Evolutionary conservation across 768 basidiomycete genomes (phyloP).

Genomic region (Lepiota brunneoincarnata): DNA sequence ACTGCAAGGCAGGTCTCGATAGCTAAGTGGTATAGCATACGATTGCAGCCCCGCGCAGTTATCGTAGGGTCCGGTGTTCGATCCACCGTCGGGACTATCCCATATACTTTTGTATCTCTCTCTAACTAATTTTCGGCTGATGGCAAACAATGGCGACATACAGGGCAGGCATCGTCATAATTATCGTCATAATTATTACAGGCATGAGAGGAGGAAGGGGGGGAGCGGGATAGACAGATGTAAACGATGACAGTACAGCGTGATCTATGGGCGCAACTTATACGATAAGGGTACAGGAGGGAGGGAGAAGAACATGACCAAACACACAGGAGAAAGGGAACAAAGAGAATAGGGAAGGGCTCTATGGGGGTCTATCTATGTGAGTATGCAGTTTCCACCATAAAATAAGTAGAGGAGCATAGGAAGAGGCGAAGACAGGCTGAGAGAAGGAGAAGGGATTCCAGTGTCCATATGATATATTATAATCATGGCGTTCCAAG

Average conservation of each 20-base stretch:
- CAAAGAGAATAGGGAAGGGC: background rate
- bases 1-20: conserved; percentile 8
- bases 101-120: background rate
- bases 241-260: background rate
- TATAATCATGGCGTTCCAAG: background rate
- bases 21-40: conserved; percentile 20
- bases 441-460: conserved; percentile 1
- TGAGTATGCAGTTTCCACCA: conserved; percentile 8
- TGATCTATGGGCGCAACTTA: background rate
- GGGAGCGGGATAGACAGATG: background rate
- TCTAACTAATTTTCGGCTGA: background rate
- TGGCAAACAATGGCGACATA: background rate
- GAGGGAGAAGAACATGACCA: background rate
- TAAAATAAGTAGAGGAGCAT: conserved; percentile 3
- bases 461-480: background rate
- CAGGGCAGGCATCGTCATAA: conserved; percentile 1
- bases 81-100: conserved; percentile 13
- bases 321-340: background rate
- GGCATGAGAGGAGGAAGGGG: background rate
- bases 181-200: background rate
- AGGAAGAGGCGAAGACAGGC: background rate
- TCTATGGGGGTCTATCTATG: conserved; percentile 8
- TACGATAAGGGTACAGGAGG: background rate
- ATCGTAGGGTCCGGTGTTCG: conserved; percentile 17
- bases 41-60: conserved; percentile 12